Percentiles rank a stretch among this genome's conserved stretches.
These are phyloP conservation scores for Yarrowia sp. DNA, from an alignment of 805 yeast genomes.

Conservation along the genomic window DNA sequence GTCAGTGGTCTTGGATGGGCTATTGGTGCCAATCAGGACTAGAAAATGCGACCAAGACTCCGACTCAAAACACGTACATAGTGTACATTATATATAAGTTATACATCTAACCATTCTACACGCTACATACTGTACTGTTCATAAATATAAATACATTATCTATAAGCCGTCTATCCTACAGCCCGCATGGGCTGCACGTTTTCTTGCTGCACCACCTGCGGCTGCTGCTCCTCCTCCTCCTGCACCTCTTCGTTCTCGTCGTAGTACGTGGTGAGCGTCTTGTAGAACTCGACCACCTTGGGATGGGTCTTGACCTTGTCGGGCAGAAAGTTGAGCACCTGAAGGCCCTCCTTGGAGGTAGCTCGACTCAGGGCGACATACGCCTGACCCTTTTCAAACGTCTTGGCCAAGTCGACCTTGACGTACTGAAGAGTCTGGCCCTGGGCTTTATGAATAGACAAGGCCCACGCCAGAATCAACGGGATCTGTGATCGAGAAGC, in stretches of 20 bases:
- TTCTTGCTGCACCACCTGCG: conserved; percentile 27
- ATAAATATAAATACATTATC: conserved; percentile 16
- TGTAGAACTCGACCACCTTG: conserved; percentile 74
- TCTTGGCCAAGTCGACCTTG: conserved; percentile 73
- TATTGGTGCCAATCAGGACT: conserved; percentile 56
- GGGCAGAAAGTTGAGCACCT: conserved; percentile 74
- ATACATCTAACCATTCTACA: not conserved
- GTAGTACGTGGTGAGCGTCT: conserved; percentile 44
- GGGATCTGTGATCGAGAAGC: conserved; percentile 85
- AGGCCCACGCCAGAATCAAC: conserved; percentile 91
- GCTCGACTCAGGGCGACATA: conserved; percentile 96
- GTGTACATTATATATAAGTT: conserved; percentile 4
- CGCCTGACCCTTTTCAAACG: conserved; percentile 93
- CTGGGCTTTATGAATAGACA: conserved; percentile 94
- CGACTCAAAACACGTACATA: not conserved
- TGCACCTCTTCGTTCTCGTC: not conserved
- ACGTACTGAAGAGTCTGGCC: conserved; percentile 86
- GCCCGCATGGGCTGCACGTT: conserved; percentile 29
- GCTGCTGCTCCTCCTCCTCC: too few species aligned
- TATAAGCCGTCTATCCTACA: conserved; percentile 10
- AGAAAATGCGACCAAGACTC: not conserved
- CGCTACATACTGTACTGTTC: too few species aligned
- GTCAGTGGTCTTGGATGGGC: conserved; percentile 71
- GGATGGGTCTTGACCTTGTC: conserved; percentile 71
- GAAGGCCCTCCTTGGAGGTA: conserved; percentile 79